Percentiles rank a stretch among this genome's conserved stretches.
Conservation (phyloP, 345 rosid genomes). For the Populus alba region DNA sequence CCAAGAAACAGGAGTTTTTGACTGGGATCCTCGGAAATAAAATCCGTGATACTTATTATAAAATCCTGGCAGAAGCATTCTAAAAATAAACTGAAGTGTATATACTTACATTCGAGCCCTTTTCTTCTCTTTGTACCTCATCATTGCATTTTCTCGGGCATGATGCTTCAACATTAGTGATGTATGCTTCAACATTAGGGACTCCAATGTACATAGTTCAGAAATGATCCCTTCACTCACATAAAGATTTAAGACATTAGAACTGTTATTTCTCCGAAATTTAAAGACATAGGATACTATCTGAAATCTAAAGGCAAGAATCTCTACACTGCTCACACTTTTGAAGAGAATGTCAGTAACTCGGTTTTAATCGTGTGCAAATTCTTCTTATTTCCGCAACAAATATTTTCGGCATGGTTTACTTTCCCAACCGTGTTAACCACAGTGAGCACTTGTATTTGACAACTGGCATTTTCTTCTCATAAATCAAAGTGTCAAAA, state of each 20-base stretch:
- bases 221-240: not conserved
- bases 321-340: not conserved
- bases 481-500: not conserved
- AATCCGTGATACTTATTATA: not conserved
- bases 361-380: not conserved
- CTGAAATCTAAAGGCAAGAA: not conserved
- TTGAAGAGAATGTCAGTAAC: not conserved
- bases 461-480: not conserved
- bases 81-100: not conserved
- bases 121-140: slow-evolving; percentile 66
- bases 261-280: not conserved
- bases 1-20: not conserved
- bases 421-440: not conserved
- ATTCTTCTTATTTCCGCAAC: not conserved
- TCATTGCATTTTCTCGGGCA: slow-evolving; percentile 47
- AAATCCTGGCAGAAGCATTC: not conserved
- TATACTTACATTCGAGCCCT: slow-evolving; percentile 47
- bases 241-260: not conserved
- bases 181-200: not conserved
- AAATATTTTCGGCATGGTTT: not conserved
- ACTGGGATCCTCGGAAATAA: not conserved
- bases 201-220: not conserved
- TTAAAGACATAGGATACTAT: not conserved
- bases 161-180: slow-evolving; percentile 27
- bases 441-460: not conserved